Evolutionary conservation across 2,329 filamentous ascomycete species (phyloP), one percentile per base, ranked within the genome.

Genomic region (Ophiocordyceps australis): DNA sequence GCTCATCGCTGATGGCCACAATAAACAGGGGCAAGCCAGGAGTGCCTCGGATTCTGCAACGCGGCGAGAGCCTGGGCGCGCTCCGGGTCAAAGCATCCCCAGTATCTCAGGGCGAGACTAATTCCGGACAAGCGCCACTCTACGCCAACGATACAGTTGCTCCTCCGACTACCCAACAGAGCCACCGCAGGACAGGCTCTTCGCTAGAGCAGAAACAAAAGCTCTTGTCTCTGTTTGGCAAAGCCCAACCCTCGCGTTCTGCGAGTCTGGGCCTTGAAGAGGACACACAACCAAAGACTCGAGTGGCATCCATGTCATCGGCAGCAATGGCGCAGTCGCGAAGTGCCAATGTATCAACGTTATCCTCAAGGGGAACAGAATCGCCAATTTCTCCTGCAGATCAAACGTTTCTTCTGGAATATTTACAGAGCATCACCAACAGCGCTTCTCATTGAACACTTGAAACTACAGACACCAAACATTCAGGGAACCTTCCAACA

Each of bases 331-430:
- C 9, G 52, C 54, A 9, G 14, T 14, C 24, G n/a, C 14, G 20
- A 30, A 25, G 32, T 17, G 14, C 27, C 29, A 25, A n/a, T 32
- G 28, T 18, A 14, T 18, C 35, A 22, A 30, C 37, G 2, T 45
- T 36, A 14, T 52, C 51, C 20, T 50, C 58, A 21, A 53, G 60
- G 9, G 56, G 55, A 12, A 65, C 58, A 32, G 55, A 63, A 39
- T 57, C 59, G 17, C 55, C 65, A 9, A 69, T 72, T 23, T 76
- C 74, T 4, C 66, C 77, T 0, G 74, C 69, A 1, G 74, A 89
- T 37, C 74, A 78, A 42, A 73, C 62, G 11, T 89, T 89, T 39
- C 52, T 91, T 42, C 57, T 89, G 26, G 74, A 67, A 8, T 89
- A 82, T 42, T 52, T 91, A 38, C 68, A 80, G 34, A 57, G 57